phyloP scores from a whole-genome alignment of 176 grass and related monocot species.

The Ananas comosus region DNA sequence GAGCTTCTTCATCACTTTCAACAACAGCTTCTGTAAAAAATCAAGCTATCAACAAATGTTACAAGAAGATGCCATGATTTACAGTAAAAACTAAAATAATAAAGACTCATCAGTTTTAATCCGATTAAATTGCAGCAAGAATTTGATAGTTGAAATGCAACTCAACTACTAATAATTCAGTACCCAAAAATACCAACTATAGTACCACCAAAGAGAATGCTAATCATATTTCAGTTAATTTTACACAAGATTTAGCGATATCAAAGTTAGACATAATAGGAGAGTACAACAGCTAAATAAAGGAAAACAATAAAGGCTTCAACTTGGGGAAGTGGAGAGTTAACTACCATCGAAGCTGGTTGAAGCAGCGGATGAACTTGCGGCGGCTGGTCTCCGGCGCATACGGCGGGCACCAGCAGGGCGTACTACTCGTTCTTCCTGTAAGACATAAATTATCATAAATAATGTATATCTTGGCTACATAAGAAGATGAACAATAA shows the following conservation, averaged over 20 bases:
- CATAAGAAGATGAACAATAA: neutral
- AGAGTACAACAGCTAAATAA: neutral
- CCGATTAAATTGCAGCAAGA: too few relatives aligned
- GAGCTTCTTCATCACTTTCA: conserved; percentile 48
- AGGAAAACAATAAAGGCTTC: neutral
- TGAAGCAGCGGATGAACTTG: conserved; percentile 48
- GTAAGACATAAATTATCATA: neutral
- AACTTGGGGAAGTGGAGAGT: neutral
- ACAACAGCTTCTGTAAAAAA: conserved; percentile 27
- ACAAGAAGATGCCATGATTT: neutral
- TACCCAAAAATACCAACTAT: neutral
- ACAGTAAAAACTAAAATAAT: neutral
- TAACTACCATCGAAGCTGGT: conserved; percentile 37
- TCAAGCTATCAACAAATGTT: neutral
- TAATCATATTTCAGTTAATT: neutral
- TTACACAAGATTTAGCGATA: neutral
- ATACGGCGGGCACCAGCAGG: conserved; percentile 47
- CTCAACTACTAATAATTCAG: too few relatives aligned
- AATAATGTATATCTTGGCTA: neutral
- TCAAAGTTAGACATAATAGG: neutral
- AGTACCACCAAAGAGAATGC: conserved; percentile 7
- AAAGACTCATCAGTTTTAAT: too few relatives aligned
- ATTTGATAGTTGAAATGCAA: too few relatives aligned
- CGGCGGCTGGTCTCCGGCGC: conserved; percentile 53
- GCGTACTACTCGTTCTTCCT: conserved; percentile 61